Evolutionary conservation across 1,284 basidiomycete genomes (phyloP).

Genomic region (Pascua guehoae): DNA sequence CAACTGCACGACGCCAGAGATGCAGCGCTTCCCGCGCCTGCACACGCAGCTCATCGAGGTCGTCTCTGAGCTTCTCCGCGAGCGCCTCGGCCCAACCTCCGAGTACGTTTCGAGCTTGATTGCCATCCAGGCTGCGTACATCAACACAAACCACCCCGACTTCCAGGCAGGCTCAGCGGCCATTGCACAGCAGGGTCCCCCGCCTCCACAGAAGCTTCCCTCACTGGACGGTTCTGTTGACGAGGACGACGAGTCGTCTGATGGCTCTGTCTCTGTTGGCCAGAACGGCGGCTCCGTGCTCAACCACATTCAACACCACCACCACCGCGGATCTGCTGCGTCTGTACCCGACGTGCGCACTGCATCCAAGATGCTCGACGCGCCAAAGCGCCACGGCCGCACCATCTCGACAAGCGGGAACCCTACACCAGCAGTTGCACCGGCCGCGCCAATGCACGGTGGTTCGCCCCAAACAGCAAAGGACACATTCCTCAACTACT

Average conservation of each 20-base stretch:
- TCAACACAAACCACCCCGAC: slow-evolving; percentile 60
- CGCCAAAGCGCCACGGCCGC: slow-evolving; percentile 21
- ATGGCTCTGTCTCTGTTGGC: slow-evolving; percentile 42
- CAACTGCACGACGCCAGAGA: slow-evolving; percentile 87
- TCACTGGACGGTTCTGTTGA: slow-evolving; percentile 31
- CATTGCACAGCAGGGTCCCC: slow-evolving; percentile 43
- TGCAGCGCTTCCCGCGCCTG: slow-evolving; percentile 92
- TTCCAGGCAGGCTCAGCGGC: slow-evolving; percentile 50
- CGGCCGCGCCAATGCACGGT: slow-evolving; percentile 17
- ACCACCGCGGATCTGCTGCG: slow-evolving; percentile 72
- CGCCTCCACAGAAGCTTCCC: slow-evolving; percentile 18
- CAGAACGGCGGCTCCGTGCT: slow-evolving; percentile 55
- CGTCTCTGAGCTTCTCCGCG: slow-evolving; percentile 92
- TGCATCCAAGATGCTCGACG: slow-evolving; percentile 23
- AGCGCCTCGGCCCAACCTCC: slow-evolving; percentile 91
- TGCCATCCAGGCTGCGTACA: slow-evolving; percentile 96
- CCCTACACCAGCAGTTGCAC: slow-evolving; percentile 21
- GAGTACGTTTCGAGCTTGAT: slow-evolving; percentile 95
- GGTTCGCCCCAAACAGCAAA: slow-evolving; percentile 56
- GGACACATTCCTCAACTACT: slow-evolving; percentile 91
- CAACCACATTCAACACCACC: slow-evolving; percentile 45
- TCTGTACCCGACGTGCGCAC: slow-evolving; percentile 66
- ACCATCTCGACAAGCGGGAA: slow-evolving; percentile 10
- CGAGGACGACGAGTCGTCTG: slow-evolving; percentile 43
- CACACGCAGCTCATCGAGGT: slow-evolving; percentile 94